Percentiles rank a stretch among this genome's conserved stretches.
Conservation (phyloP, 495 filamentous ascomycete genomes). For the Aspergillus coremiiformis region DNA sequence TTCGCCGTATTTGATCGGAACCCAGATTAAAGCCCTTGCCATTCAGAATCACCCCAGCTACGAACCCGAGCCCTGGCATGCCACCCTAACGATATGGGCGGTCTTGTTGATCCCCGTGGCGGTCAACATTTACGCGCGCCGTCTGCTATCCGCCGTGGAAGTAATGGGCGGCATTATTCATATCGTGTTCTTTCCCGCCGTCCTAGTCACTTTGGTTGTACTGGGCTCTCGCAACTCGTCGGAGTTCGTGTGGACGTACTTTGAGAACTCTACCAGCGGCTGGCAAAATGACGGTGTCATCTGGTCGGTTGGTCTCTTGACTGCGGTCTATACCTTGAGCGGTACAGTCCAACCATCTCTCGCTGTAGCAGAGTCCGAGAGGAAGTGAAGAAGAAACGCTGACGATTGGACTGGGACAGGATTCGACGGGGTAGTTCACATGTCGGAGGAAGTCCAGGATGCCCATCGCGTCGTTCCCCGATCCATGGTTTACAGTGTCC, state of each 20-base stretch:
- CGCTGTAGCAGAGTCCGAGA: too few relatives aligned
- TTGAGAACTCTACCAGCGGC: conserved; percentile 18
- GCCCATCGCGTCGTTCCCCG: not conserved
- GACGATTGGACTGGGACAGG: not conserved
- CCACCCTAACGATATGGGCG: conserved; percentile 39
- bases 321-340: conserved; percentile 23
- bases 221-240: conserved; percentile 35
- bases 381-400: too few relatives aligned
- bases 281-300: conserved; percentile 35
- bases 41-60: conserved; percentile 37
- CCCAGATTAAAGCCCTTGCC: conserved; percentile 37
- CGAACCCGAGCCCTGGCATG: conserved; percentile 35
- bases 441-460: conserved; percentile 29
- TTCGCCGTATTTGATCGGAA: conserved; percentile 23
- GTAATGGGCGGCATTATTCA: conserved; percentile 40
- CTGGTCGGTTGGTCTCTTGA: conserved; percentile 34
- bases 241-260: conserved; percentile 36
- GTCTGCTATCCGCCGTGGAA: conserved; percentile 39
- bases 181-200: conserved; percentile 38
- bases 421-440: conserved; percentile 26
- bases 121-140: conserved; percentile 36
- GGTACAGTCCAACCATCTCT: conserved; percentile 10
- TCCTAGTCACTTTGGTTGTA: conserved; percentile 35
- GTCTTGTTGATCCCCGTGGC: conserved; percentile 21
- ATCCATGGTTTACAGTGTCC: not conserved